phyloP scores from a whole-genome alignment of 306 rosid species.

The Lablab purpureus region DNA sequence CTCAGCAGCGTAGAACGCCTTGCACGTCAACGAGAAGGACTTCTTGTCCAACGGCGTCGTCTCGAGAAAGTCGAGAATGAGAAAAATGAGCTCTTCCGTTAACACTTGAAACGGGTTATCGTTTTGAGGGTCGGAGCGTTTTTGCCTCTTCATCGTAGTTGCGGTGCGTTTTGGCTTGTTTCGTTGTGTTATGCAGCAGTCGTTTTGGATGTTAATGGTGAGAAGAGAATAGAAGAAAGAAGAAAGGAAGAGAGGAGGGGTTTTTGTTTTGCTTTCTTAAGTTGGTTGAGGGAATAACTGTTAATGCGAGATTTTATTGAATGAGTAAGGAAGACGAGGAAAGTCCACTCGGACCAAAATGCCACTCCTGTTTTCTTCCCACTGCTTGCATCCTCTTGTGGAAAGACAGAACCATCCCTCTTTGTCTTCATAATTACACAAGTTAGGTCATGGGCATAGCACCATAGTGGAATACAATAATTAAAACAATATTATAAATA shows the following conservation, averaged over 20 bases:
- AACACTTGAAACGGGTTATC: constrained; percentile 62
- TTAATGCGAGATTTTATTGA: constrained; percentile 35
- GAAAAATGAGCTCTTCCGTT: constrained; percentile 77
- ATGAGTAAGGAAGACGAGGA: constrained; percentile 14
- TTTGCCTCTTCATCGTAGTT: constrained; percentile 59
- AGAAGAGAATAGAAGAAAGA: not conserved
- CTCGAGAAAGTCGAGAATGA: constrained; percentile 69
- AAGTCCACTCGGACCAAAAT: constrained; percentile 36
- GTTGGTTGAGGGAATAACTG: constrained; percentile 40
- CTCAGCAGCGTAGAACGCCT: constrained; percentile 57
- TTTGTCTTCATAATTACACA: not conserved
- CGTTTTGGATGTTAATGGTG: not conserved
- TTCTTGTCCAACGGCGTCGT: constrained; percentile 57
- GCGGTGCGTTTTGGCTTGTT: not conserved
- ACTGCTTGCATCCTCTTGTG: not conserved
- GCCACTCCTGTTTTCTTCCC: constrained; percentile 30
- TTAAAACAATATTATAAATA: too few species aligned
- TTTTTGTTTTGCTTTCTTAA: too few species aligned
- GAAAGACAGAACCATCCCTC: constrained; percentile 48
- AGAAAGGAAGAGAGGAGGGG: not conserved
- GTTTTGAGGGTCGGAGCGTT: not conserved
- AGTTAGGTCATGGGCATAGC: not conserved
- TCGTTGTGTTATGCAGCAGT: not conserved
- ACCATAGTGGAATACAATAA: too few species aligned
- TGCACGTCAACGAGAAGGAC: constrained; percentile 62